These are phyloP conservation scores for Exophiala aquamarina DNA, from an alignment of 2,329 filamentous ascomycete genomes.

Conservation along the genomic window DNA sequence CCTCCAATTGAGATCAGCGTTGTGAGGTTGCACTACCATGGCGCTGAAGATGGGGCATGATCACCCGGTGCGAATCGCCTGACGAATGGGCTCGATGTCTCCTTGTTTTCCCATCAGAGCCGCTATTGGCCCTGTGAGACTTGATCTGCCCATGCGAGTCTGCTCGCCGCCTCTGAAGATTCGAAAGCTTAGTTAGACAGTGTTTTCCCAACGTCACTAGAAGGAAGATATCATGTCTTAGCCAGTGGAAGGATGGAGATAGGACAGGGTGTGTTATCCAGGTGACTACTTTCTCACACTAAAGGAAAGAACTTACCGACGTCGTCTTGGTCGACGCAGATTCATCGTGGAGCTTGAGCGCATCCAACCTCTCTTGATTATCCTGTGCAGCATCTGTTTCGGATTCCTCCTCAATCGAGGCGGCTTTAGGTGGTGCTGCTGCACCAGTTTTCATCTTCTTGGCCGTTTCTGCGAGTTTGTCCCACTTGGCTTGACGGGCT, in stretches of 20 bases:
- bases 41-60: constrained; percentile 15
- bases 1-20: constrained; percentile 2
- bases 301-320: constrained; percentile 41
- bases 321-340: constrained; percentile 52
- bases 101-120: constrained; percentile 18
- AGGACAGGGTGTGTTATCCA: neutral
- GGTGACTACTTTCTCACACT: neutral
- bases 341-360: constrained; percentile 84
- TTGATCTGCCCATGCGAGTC: constrained; percentile 34
- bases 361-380: constrained; percentile 83
- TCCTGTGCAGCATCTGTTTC: constrained; percentile 80
- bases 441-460: constrained; percentile 62
- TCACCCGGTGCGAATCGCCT: constrained; percentile 17
- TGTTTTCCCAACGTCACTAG: constrained; percentile 41
- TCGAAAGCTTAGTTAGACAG: constrained; percentile 47
- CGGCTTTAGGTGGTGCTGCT: constrained; percentile 33
- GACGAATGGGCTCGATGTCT: constrained; percentile 23
- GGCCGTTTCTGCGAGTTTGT: constrained; percentile 77
- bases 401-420: constrained; percentile 48
- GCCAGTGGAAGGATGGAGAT: constrained; percentile 35
- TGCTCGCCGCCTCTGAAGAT: constrained; percentile 47
- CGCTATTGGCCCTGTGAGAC: constrained; percentile 24
- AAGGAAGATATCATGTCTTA: constrained; percentile 38
- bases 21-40: constrained; percentile 13
- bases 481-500: constrained; percentile 83